Evolutionary conservation across 345 rosid genomes (phyloP).

Genomic region (Alliaria petiolata): DNA sequence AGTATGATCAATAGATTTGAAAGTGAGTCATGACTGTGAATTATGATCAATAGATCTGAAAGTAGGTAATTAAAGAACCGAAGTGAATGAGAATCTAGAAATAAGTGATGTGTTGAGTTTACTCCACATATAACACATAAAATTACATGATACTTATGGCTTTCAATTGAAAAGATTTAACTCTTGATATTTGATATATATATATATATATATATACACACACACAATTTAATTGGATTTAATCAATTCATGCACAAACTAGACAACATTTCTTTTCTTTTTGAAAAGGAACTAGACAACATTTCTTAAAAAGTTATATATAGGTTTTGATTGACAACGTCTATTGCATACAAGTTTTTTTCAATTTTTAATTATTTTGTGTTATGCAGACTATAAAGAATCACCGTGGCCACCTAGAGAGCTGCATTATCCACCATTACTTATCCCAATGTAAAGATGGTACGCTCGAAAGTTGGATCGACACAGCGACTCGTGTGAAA

Average conservation of each 20-base stretch:
- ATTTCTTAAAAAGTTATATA: background rate
- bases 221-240: too few relatives aligned
- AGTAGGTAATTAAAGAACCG: too few relatives aligned
- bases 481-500: background rate
- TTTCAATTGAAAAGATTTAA: background rate
- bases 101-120: background rate
- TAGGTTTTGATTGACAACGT: background rate
- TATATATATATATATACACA: background rate
- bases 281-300: too few relatives aligned
- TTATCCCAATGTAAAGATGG: background rate
- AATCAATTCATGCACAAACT: too few relatives aligned
- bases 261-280: too few relatives aligned
- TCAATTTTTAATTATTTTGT: background rate
- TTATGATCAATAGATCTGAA: background rate
- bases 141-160: too few relatives aligned
- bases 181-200: too few relatives aligned
- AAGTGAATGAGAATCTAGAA: background rate
- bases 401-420: constrained; percentile 7
- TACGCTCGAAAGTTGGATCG: constrained; percentile 2
- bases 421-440: background rate
- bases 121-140: background rate
- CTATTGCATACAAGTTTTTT: too few relatives aligned
- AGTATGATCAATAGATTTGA: too few relatives aligned
- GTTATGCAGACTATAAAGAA: background rate
- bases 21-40: too few relatives aligned